phyloP scores from a whole-genome alignment of 176 grass and related monocot genomes.

The Oryza brachyantha region DNA sequence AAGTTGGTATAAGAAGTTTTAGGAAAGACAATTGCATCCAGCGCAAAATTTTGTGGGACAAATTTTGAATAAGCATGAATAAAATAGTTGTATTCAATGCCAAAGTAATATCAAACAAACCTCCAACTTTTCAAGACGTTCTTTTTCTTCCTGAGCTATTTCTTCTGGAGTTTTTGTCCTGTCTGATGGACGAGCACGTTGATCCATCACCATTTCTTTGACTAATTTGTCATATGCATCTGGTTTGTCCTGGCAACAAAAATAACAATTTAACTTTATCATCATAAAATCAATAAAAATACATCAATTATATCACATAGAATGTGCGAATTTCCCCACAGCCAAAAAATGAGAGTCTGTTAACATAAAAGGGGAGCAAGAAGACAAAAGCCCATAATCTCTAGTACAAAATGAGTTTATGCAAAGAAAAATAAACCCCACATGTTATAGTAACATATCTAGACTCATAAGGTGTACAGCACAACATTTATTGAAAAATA shows the following conservation, averaged over 20 bases:
- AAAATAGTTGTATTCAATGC: background rate
- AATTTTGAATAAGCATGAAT: constrained; percentile 25
- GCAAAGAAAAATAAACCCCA: background rate
- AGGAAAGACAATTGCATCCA: background rate
- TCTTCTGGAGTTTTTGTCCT: constrained; percentile 92
- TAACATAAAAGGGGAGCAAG: background rate
- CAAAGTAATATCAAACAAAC: constrained; percentile 24
- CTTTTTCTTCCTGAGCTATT: constrained; percentile 91
- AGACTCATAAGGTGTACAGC: background rate
- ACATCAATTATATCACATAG: background rate
- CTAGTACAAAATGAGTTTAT: background rate
- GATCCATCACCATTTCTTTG: constrained; percentile 86
- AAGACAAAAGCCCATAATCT: background rate
- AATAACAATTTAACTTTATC: constrained; percentile 25
- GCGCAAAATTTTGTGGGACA: background rate
- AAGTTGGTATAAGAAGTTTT: background rate
- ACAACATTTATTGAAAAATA: constrained; percentile 5
- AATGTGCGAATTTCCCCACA: background rate
- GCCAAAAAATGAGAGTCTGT: background rate
- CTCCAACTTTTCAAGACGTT: constrained; percentile 82
- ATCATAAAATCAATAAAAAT: background rate
- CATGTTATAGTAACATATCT: background rate
- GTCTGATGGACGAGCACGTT: constrained; percentile 76
- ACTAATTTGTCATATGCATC: constrained; percentile 88
- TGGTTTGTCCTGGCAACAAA: constrained; percentile 46